These are phyloP conservation scores for Podospora pseudocomata DNA, from an alignment of 495 filamentous ascomycete species.

Conservation along the genomic window DNA sequence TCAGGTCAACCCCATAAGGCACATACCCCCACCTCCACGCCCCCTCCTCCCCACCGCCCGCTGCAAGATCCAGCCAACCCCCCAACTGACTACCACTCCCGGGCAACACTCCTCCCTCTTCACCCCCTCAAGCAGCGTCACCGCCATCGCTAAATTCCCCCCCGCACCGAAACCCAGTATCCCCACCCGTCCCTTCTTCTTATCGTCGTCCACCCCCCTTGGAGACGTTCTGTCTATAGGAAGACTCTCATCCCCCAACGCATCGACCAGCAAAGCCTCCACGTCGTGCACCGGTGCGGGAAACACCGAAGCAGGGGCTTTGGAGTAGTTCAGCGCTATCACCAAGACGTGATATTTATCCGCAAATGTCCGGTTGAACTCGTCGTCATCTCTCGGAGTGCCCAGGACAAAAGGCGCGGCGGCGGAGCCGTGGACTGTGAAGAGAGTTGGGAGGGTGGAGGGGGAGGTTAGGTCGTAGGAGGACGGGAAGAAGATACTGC, in stretches of 20 bases:
- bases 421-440: conserved; percentile 30
- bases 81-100: background rate
- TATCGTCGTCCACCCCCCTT: conserved; percentile 25
- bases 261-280: conserved; percentile 36
- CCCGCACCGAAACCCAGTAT: conserved; percentile 38
- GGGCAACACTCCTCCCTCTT: background rate
- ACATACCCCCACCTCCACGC: conserved; percentile 32
- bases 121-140: conserved; percentile 35
- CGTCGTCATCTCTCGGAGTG: conserved; percentile 32
- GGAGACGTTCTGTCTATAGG: conserved; percentile 32
- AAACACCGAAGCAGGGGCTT: conserved; percentile 35
- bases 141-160: conserved; percentile 32
- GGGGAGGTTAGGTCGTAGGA: conserved; percentile 32
- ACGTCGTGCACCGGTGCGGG: conserved; percentile 33
- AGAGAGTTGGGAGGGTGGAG: conserved; percentile 32
- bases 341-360: conserved; percentile 31
- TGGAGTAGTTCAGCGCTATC: conserved; percentile 37
- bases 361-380: conserved; percentile 38
- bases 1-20: conserved; percentile 27
- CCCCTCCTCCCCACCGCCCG: background rate
- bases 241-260: conserved; percentile 34
- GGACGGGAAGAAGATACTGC: conserved; percentile 39
- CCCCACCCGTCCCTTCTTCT: conserved; percentile 21
- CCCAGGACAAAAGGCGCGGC: conserved; percentile 40
- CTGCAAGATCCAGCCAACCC: conserved; percentile 22